Conservation (phyloP, 2,329 filamentous ascomycete genomes). For the Aspergillus sp. region DNA sequence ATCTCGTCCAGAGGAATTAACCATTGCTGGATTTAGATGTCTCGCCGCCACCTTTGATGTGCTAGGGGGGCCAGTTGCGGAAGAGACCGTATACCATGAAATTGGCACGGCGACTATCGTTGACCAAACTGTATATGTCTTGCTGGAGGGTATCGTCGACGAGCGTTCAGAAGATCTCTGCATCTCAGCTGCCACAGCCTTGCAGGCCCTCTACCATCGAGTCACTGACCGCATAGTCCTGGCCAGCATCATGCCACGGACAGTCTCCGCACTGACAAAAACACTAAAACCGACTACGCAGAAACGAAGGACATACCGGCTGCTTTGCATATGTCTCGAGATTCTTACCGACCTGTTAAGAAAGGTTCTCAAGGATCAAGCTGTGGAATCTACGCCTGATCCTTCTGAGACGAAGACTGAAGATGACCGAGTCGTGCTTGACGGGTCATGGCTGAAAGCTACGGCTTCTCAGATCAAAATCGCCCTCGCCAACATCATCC, state of each 20-base stretch:
- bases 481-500: conserved; percentile 73
- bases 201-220: conserved; percentile 61
- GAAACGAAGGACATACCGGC: conserved; percentile 57
- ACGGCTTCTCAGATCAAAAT: conserved; percentile 79
- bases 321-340: conserved; percentile 63
- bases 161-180: conserved; percentile 67
- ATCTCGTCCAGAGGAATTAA: conserved; percentile 66
- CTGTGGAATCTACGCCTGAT: conserved; percentile 19
- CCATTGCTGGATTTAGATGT: conserved; percentile 67
- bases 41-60: conserved; percentile 64
- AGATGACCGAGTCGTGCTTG: conserved; percentile 40
- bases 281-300: conserved; percentile 67
- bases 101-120: conserved; percentile 69
- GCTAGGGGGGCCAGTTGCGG: conserved; percentile 49
- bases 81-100: conserved; percentile 43
- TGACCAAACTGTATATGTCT: conserved; percentile 76
- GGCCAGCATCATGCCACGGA: conserved; percentile 83
- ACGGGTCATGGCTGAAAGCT: conserved; percentile 70
- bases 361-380: conserved; percentile 47
- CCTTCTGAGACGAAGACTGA: conserved; percentile 22
- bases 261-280: conserved; percentile 76
- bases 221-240: conserved; percentile 72
- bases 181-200: conserved; percentile 62
- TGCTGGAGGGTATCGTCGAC: conserved; percentile 70
- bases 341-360: conserved; percentile 51